These are phyloP conservation scores for Kwoniella newhampshirensis DNA, from an alignment of 768 basidiomycete species.

Conservation along the genomic window DNA sequence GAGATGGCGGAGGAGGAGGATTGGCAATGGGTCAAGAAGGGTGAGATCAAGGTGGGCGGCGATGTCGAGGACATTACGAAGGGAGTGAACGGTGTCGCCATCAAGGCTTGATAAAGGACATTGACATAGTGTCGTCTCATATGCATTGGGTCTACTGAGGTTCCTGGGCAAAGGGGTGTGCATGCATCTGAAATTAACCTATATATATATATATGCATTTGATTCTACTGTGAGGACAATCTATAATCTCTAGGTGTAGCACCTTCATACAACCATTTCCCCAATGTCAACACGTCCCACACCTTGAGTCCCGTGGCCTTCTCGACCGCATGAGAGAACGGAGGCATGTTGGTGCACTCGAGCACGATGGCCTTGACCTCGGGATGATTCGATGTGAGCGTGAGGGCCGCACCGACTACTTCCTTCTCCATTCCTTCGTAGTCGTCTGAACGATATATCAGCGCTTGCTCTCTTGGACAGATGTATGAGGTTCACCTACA, in stretches of 20 bases:
- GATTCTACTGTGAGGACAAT: neutral
- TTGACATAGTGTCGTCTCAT: neutral
- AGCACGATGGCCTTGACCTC: slow-evolving; percentile 32
- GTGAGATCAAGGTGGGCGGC: slow-evolving; percentile 4
- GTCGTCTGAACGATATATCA: slow-evolving; percentile 24
- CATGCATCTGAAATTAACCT: neutral
- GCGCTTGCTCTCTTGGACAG: neutral
- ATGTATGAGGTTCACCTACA: slow-evolving; percentile 15
- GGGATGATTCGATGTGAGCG: slow-evolving; percentile 16
- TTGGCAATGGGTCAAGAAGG: slow-evolving; percentile 21
- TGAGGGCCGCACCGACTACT: slow-evolving; percentile 24
- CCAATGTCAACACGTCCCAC: slow-evolving; percentile 29
- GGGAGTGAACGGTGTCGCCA: neutral
- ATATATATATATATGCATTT: too few species aligned
- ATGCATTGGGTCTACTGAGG: too few species aligned
- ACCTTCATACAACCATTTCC: slow-evolving; percentile 28
- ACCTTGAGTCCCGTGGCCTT: slow-evolving; percentile 26
- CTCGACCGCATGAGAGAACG: slow-evolving; percentile 24
- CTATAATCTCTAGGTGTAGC: slow-evolving; percentile 13
- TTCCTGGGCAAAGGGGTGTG: too few species aligned
- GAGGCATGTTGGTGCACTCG: slow-evolving; percentile 43
- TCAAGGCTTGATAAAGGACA: neutral
- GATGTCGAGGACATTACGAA: neutral
- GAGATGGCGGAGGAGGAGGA: slow-evolving; percentile 26
- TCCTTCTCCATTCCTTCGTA: slow-evolving; percentile 35